Percentiles rank a stretch among this genome's conserved stretches.
Conservation (phyloP, 2,329 filamentous ascomycete species). For the Zopfia rhizophila region DNA sequence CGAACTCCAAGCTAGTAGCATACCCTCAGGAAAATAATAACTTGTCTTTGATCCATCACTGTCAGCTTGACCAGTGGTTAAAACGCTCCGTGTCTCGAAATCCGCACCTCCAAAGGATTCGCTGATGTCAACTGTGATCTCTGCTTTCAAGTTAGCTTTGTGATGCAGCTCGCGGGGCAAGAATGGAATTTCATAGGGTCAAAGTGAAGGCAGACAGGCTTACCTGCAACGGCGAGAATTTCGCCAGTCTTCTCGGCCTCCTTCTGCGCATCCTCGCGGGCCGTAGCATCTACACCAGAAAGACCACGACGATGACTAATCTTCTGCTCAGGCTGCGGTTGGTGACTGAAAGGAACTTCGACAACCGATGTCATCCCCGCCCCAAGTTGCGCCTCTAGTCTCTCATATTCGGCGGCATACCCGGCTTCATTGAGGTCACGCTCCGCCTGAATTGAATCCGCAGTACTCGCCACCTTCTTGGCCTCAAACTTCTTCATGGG, state of each 20-base stretch:
- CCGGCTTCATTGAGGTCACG: slow-evolving; percentile 41
- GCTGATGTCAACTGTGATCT: slow-evolving; percentile 56
- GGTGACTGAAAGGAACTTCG: slow-evolving; percentile 46
- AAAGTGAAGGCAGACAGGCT: not conserved
- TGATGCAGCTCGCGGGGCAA: not conserved
- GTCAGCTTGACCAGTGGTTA: slow-evolving; percentile 29
- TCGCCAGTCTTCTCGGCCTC: slow-evolving; percentile 56
- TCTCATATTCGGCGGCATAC: slow-evolving; percentile 45
- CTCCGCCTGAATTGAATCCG: slow-evolving; percentile 30
- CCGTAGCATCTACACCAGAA: slow-evolving; percentile 26
- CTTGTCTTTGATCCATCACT: slow-evolving; percentile 41
- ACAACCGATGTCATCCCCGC: slow-evolving; percentile 48
- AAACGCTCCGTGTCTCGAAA: slow-evolving; percentile 41
- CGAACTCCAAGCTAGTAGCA: not conserved
- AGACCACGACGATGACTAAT: slow-evolving; percentile 31
- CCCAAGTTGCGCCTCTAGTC: slow-evolving; percentile 48
- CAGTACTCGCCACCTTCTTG: slow-evolving; percentile 17
- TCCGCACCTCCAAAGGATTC: slow-evolving; percentile 49
- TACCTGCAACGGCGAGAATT: slow-evolving; percentile 52
- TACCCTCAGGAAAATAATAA: slow-evolving; percentile 51
- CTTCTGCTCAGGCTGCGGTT: slow-evolving; percentile 21
- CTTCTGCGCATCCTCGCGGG: slow-evolving; percentile 51
- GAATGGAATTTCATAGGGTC: not conserved
- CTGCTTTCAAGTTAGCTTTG: slow-evolving; percentile 28
- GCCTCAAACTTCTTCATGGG: slow-evolving; percentile 39